A percentile compares a stretch with the other conserved stretches of the same genome.
Conservation (phyloP, 176 grass and related monocot genomes). For the Aegilops tauschii region DNA sequence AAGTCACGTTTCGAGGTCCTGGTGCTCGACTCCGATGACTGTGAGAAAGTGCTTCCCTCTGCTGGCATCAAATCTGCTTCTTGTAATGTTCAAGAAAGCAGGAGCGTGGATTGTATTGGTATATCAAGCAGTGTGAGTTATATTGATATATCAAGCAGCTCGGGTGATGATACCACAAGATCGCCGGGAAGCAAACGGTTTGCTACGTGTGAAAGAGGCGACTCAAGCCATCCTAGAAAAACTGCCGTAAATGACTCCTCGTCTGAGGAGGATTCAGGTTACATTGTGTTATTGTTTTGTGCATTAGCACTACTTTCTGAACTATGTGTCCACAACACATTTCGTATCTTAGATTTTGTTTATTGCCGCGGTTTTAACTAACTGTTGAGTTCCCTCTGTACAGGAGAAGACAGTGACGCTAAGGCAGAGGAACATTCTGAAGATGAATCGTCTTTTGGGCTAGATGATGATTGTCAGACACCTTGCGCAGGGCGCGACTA, state of each 20-base stretch:
- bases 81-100: neutral
- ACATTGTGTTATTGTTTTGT: neutral
- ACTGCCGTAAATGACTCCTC: neutral
- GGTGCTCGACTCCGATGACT: constrained; percentile 32
- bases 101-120: neutral
- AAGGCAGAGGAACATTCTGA: neutral
- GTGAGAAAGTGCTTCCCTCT: constrained; percentile 32
- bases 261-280: constrained; percentile 33
- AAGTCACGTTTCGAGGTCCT: constrained; percentile 25
- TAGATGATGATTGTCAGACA: neutral
- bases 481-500: neutral
- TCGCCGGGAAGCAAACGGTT: neutral
- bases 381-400: neutral
- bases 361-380: neutral
- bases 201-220: neutral
- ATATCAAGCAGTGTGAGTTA: neutral
- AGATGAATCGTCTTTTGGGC: neutral
- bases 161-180: neutral
- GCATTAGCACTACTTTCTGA: neutral
- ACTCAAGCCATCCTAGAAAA: neutral
- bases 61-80: neutral
- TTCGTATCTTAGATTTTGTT: neutral
- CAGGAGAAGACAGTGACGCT: constrained; percentile 1
- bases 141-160: no score
- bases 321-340: neutral